A percentile compares a stretch with the other conserved stretches of the same genome.
Evolutionary conservation across 306 rosid genomes (phyloP).

Genomic region (Cucurbita argyrosperma): DNA sequence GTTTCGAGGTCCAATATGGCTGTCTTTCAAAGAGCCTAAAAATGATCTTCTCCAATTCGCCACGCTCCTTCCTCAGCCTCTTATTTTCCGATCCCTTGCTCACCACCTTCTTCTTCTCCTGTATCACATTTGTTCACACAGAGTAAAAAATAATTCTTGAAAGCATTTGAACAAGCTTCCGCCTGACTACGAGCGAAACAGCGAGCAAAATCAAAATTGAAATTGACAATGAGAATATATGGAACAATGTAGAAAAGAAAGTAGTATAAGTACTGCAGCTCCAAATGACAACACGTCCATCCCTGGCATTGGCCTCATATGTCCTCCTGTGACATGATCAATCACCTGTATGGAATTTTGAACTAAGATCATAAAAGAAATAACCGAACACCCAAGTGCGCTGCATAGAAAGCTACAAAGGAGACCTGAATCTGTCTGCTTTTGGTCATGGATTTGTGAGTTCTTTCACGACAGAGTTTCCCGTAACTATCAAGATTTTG

Average conservation of each 20-base stretch:
- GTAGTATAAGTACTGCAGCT: slow-evolving; percentile 28
- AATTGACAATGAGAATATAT: not conserved
- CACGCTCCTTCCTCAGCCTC: slow-evolving; percentile 75
- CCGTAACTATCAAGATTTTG: slow-evolving; percentile 64
- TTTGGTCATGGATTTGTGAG: slow-evolving; percentile 49
- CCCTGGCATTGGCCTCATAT: slow-evolving; percentile 86
- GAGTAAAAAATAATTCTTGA: not conserved
- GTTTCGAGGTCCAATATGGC: slow-evolving; percentile 63
- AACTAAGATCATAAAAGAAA: not conserved
- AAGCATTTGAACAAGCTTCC: not conserved
- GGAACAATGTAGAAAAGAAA: not conserved
- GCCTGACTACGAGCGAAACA: not conserved
- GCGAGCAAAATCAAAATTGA: not conserved
- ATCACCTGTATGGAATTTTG: slow-evolving; percentile 44
- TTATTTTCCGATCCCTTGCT: slow-evolving; percentile 40
- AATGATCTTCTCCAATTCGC: slow-evolving; percentile 75
- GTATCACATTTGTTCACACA: slow-evolving; percentile 9
- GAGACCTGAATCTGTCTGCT: slow-evolving; percentile 79
- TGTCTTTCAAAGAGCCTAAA: slow-evolving; percentile 74
- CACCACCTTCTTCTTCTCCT: slow-evolving; percentile 68
- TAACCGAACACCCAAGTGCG: not conserved
- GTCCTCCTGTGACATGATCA: slow-evolving; percentile 58
- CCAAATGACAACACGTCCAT: slow-evolving; percentile 35
- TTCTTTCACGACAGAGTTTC: slow-evolving; percentile 79
- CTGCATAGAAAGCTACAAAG: slow-evolving; percentile 4